Evolutionary conservation across 2,329 filamentous ascomycete species (phyloP), one percentile per base, ranked within the genome.

Genomic region (Daldinia sp.): DNA sequence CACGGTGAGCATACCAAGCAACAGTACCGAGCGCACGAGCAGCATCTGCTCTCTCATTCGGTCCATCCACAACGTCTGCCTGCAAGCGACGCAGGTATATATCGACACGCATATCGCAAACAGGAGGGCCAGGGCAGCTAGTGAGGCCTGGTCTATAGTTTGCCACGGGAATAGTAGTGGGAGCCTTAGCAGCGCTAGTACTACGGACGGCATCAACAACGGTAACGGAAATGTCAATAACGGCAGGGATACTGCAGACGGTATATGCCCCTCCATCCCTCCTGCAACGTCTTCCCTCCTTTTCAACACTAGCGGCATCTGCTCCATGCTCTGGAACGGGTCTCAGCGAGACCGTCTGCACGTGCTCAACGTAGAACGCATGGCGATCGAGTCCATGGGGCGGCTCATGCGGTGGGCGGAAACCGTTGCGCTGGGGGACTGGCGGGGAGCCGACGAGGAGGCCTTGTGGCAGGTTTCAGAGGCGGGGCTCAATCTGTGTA

Each of bases 261-360:
- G 15, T 15, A 4, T 8, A 41, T 41, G 9, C 29, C 41, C 15
- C 34, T 37, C 43, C 13, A 61, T 72, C 23, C 71, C 69, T 2
- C 27, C 51, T 8, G 55, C 70, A 3, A 71, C 68, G 3, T 57
- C 60, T 30, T 74, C 66, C 13, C 71, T 77, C 1, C 68, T 75
- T 13, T 64, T 69, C 30, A 77, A 77, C 61, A 57, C 71, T 15
- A 73, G 69, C 32, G 60, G 48, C 32, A 76, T 77, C 32, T 75
- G 74, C 65, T 67, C 64, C 34, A 67, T 73, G 59, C 49, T 76
- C 3, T 77, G 74, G 76, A 63, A 61, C 9, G 71, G 71, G 13
- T 71, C 75, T 21, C 70, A 70, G 43, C 69, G 71, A n/a, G 71
- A 74, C 35, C 68, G 75, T 7, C 62, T 72, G 9, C 51, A 73